phyloP scores from a whole-genome alignment of 1,139 yeast genomes.

The Pichia sp. region DNA sequence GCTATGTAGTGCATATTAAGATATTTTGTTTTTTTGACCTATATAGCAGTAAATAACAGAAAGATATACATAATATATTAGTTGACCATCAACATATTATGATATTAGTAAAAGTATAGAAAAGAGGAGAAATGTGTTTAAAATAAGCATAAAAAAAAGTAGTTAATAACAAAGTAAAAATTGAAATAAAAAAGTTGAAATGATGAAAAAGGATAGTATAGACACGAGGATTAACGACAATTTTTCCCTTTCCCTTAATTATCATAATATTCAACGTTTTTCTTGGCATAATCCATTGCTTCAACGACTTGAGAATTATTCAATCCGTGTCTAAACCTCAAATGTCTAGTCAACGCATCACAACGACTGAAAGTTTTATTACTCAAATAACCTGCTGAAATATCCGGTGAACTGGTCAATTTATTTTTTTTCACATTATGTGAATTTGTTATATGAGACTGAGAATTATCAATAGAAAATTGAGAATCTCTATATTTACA shows the following conservation, averaged over 20 bases:
- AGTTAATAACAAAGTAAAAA: no score
- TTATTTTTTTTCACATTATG: constrained; percentile 34
- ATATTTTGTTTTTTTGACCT: no score
- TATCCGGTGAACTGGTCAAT: constrained; percentile 32
- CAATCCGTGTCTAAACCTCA: constrained; percentile 78
- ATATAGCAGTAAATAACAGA: no score
- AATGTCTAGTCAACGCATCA: constrained; percentile 91
- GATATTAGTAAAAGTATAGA: no score
- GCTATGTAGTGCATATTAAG: no score
- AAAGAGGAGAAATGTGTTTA: no score
- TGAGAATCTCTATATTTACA: constrained; percentile 20
- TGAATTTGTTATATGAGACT: constrained; percentile 22
- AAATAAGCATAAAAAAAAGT: no score
- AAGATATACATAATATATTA: no score
- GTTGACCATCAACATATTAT: no score
- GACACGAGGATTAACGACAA: no score
- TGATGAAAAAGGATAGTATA: no score
- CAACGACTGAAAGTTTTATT: constrained; percentile 79
- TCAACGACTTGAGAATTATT: constrained; percentile 61
- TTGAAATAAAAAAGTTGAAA: no score
- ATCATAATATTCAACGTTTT: constrained; percentile 53
- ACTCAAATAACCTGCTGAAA: constrained; percentile 50
- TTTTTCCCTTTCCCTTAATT: constrained; percentile 10
- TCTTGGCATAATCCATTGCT: constrained; percentile 67
- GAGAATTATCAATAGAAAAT: constrained; percentile 25